Conservation (phyloP, 371 early-diverging fungal genomes). For the Apophysomyces trapeziformis region DNA sequence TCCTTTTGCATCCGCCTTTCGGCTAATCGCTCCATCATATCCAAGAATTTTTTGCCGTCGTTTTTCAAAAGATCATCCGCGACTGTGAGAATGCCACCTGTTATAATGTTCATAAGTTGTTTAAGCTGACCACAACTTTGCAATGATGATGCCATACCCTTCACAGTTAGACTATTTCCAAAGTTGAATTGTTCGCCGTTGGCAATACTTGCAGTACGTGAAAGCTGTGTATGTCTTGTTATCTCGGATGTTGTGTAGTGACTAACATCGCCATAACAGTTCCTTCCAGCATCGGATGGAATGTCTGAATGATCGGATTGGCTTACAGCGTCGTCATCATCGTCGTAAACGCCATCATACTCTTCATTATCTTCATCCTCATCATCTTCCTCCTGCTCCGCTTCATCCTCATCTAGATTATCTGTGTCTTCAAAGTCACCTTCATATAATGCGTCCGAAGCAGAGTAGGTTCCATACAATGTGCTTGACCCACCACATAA, state of each 20-base stretch:
- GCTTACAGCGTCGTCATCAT: conserved; percentile 28
- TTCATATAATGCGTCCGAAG: neutral
- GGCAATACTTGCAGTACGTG: neutral
- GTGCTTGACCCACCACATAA: conserved; percentile 26
- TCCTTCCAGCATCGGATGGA: conserved; percentile 18
- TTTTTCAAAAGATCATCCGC: conserved; percentile 91
- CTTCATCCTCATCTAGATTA: conserved; percentile 52
- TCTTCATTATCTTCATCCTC: conserved; percentile 55
- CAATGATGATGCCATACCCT: conserved; percentile 54
- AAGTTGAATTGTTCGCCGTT: conserved; percentile 55
- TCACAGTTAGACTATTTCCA: conserved; percentile 70
- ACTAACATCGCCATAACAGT: conserved; percentile 15
- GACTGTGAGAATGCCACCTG: conserved; percentile 84
- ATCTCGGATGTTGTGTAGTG: neutral
- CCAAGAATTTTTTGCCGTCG: conserved; percentile 90
- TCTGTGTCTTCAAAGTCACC: conserved; percentile 10
- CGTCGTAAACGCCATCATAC: conserved; percentile 47
- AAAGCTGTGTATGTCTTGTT: conserved; percentile 9
- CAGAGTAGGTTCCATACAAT: neutral
- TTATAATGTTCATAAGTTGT: conserved; percentile 1
- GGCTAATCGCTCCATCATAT: conserved; percentile 94
- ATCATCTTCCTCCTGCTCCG: conserved; percentile 58
- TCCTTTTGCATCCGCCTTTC: conserved; percentile 83
- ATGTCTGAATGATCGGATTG: conserved; percentile 17
- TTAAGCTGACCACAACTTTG: conserved; percentile 6